A percentile compares a stretch with the other conserved stretches of the same genome.
phyloP scores from a whole-genome alignment of 2,329 filamentous ascomycete species.

The Dendryphion nanum region DNA sequence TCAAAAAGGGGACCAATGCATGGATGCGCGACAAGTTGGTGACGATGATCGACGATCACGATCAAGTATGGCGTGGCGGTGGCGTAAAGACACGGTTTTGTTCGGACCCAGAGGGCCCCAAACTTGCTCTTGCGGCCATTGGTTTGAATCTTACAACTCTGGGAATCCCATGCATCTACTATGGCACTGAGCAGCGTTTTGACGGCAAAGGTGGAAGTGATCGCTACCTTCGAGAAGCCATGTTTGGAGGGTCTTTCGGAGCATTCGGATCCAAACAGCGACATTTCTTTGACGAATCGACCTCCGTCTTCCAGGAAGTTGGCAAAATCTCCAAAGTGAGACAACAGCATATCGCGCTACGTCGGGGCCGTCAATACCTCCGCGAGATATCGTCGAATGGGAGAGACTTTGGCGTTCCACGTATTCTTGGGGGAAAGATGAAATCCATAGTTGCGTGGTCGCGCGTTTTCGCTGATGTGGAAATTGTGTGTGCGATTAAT shows the following conservation, averaged over 20 bases:
- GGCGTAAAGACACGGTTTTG: conserved; percentile 18
- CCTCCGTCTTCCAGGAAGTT: conserved; percentile 7
- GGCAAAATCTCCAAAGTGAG: conserved; percentile 9
- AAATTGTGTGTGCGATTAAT: conserved; percentile 19
- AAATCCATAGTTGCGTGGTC: conserved; percentile 19
- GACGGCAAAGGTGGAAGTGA: conserved; percentile 16
- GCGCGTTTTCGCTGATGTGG: conserved; percentile 15
- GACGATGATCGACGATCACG: conserved; percentile 16
- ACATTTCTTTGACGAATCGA: conserved; percentile 18
- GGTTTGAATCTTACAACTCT: conserved; percentile 18
- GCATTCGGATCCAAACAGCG: conserved; percentile 16
- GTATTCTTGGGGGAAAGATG: conserved; percentile 8
- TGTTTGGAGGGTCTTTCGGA: conserved; percentile 20
- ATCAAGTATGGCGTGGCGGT: conserved; percentile 5
- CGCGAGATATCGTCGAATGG: conserved; percentile 16
- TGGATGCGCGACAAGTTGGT: conserved; percentile 21
- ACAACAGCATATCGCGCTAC: conserved; percentile 5
- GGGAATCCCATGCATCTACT: conserved; percentile 26
- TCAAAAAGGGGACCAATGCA: conserved; percentile 11
- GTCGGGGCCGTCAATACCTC: conserved; percentile 16
- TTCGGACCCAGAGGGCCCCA: conserved; percentile 6
- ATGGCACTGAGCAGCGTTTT: conserved; percentile 22
- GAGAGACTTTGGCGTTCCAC: conserved; percentile 10
- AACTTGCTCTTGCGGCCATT: conserved; percentile 12
- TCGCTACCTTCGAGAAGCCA: conserved; percentile 21